Conservation (phyloP, 371 early-diverging fungal genomes). For the Mucor piriformis region DNA sequence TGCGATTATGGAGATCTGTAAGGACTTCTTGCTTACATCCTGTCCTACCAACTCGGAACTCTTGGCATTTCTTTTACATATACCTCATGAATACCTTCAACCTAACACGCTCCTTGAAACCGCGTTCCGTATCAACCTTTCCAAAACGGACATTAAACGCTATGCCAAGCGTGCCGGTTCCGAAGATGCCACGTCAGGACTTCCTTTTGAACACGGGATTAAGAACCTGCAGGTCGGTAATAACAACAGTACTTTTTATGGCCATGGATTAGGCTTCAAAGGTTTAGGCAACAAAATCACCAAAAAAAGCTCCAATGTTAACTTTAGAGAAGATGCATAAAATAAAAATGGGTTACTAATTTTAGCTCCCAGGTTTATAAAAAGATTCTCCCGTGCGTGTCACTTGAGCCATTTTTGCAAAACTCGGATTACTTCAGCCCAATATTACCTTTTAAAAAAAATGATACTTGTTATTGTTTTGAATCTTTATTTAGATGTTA, state of each 20-base stretch:
- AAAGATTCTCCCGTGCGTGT: background rate
- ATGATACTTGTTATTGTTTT: too few relatives aligned
- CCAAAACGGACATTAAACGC: conserved; percentile 49
- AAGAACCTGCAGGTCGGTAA: conserved; percentile 47
- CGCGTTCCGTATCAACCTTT: conserved; percentile 69
- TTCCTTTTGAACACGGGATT: conserved; percentile 48
- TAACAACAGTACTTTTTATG: conserved; percentile 9
- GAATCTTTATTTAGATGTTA: too few relatives aligned
- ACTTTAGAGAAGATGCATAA: background rate
- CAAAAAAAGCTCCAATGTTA: conserved; percentile 15
- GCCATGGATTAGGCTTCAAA: conserved; percentile 17
- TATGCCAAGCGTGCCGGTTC: conserved; percentile 49
- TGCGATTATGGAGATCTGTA: conserved; percentile 72
- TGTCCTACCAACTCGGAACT: conserved; percentile 82
- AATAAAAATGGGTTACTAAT: background rate
- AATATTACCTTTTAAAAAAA: too few relatives aligned
- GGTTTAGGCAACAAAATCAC: conserved; percentile 19
- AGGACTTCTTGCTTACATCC: conserved; percentile 66
- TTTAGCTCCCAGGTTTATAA: background rate
- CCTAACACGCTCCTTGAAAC: conserved; percentile 73
- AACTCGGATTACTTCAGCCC: too few relatives aligned
- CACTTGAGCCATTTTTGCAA: too few relatives aligned
- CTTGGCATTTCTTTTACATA: conserved; percentile 77
- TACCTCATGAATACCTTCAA: conserved; percentile 74
- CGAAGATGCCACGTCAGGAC: conserved; percentile 37